Evolutionary conservation across 148 eudicot genomes (phyloP), one percentile per base, ranked within the genome.

Genomic region (Bassia scoparia): DNA sequence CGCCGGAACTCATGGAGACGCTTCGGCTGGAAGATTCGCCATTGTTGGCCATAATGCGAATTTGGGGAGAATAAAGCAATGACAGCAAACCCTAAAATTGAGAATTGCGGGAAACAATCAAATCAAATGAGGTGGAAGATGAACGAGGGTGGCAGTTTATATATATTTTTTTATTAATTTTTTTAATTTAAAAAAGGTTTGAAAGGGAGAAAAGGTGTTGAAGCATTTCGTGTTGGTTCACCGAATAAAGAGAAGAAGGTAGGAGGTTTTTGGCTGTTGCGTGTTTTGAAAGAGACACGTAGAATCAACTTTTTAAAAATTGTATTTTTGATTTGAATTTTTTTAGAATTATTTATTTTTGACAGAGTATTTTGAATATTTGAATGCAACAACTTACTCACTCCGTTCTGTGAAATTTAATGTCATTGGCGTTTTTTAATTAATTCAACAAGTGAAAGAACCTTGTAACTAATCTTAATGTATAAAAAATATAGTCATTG

Each of bases 1-100:
- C 83, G 43, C 64, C 79, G 46, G 79, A 75, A 29, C 78, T 80
- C 23, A 10, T 37, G 20, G 79, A 65, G 29, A n/a, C 12, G 52
- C 73, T 68, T 18, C 69, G 63, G 23, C 74, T 18, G 18, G 30
- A 52, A 54, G 26, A 15, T 10, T 48, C 74, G 26, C 23, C 44
- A 70, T 46, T 16, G 24, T 70, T 43, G 43, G 69, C 68, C 79
- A 71, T 74, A 3, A n/a, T n/a, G 14, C 43, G 30, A 56, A 8
- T 2, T 1, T 7, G 14, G 17, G 60, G 61, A 35, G 17, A 26
- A 41, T 41, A 18, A 12, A 35, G 73, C 43, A 30, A 43, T 38
- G 41, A 59, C 26, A 72, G 55, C 48, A 73, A 73, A 73, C 76
- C 68, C 76, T 73, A 73, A 1, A 33, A 20, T 46, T 61, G 33